Conservation (phyloP, 1,284 basidiomycete genomes). For the Mycocalia duriaeana region DNA sequence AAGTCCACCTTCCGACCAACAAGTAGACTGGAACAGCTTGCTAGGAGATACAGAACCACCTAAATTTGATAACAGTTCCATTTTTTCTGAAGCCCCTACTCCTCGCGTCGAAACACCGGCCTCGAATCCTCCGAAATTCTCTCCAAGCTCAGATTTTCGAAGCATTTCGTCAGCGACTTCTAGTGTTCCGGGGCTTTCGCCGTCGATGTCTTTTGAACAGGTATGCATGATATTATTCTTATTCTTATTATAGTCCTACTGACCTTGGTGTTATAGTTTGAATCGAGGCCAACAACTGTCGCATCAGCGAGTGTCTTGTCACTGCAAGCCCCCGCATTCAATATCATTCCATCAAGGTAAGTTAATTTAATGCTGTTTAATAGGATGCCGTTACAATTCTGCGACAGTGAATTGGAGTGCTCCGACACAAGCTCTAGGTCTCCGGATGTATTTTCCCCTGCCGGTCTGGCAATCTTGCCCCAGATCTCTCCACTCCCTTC, state of each 20-base stretch:
- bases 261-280: neutral
- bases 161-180: constrained; percentile 1
- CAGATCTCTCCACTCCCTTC: constrained; percentile 18
- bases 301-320: neutral
- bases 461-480: constrained; percentile 17
- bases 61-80: neutral
- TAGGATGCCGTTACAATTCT: neutral
- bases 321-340: constrained; percentile 4
- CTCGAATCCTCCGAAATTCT: neutral
- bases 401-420: neutral
- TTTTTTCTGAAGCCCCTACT: constrained; percentile 11
- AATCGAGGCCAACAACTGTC: neutral
- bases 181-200: neutral
- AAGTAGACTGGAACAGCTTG: neutral
- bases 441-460: constrained; percentile 18
- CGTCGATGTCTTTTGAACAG: neutral
- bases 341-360: constrained; percentile 10
- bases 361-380: neutral
- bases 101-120: constrained; percentile 9
- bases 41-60: neutral
- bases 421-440: constrained; percentile 15
- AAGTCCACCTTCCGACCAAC: neutral
- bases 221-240: neutral
- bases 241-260: neutral
- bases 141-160: neutral